Base-by-base conservation (phyloP, 2,329 filamentous ascomycete genomes). In the Pseudomassariella vexata region DNA sequence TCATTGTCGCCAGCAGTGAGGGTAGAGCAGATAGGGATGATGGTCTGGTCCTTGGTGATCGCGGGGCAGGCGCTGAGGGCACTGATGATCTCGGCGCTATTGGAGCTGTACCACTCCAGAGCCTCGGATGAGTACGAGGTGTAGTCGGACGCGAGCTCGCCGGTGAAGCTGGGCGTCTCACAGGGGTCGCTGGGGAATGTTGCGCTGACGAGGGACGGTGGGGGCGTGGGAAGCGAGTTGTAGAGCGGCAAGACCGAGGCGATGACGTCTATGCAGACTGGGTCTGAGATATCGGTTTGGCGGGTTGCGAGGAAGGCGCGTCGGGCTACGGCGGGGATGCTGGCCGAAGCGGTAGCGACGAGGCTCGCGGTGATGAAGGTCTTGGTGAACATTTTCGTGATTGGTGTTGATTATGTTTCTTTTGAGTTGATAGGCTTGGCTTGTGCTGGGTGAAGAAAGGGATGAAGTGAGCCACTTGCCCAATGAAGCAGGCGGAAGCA, bases 161-260 rank as follows among this genome's bases (percentile, higher is more conserved):
- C 47, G 18, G 42, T 46, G 33, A 50, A 38, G 4, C 28, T 25
- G 2, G 45, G 44, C 1, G 42, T 33, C 19, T 28, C 40, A 35
- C 49, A 53, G 10, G 49, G 45, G 34, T 50, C 41, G 10, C 36
- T 18, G 24, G 39, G 36, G 15, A 39, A 17, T 12, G 27, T 30
- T 12, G 25, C 36, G 16, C 28, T 34, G 14, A 36, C 6, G 9
- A 52, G 32, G 9, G 39, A 41, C 10, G 41, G 21, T 3, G 49
- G 40, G 5, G 44, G 44, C 17, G 37, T 45, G 9, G 48, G 47
- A 25, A 38, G 30, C 15, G 33, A 27, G 5, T 14, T 10, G 37
- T 44, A 45, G n/a, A 48, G 11, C 4, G 47, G 42, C 24, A 38
- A 10, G 4, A 45, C 28, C 1, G 20, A 21, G 16, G 5, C 29